Percentiles rank a stretch among this genome's conserved stretches.
phyloP scores from a whole-genome alignment of 1,284 basidiomycete species.

The Austroboletus niveus region DNA sequence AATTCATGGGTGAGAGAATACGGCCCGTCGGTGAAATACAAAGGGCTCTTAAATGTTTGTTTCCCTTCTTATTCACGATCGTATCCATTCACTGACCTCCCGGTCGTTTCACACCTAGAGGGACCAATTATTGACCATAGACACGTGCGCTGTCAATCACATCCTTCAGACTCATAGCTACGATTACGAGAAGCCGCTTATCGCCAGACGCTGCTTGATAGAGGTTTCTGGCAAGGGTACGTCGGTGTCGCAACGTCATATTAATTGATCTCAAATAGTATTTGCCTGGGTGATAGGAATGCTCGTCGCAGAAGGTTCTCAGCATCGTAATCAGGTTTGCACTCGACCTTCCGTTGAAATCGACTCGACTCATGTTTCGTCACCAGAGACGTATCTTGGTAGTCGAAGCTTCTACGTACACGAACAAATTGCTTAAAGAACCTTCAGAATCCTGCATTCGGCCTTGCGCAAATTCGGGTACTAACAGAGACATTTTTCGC shows the following conservation, averaged over 20 bases:
- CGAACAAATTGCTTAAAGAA: not conserved
- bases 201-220: slow-evolving; percentile 18
- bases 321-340: slow-evolving; percentile 27
- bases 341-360: not conserved
- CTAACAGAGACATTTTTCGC: slow-evolving; percentile 44
- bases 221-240: slow-evolving; percentile 32
- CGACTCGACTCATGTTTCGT: not conserved
- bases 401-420: not conserved
- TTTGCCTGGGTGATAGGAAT: slow-evolving; percentile 5
- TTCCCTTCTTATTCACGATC: not conserved
- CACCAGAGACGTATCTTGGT: slow-evolving; percentile 24
- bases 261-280: not conserved
- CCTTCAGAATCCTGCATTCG: not conserved
- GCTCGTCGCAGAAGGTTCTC: slow-evolving; percentile 16
- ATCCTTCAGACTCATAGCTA: slow-evolving; percentile 34
- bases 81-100: not conserved
- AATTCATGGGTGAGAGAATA: slow-evolving; percentile 49
- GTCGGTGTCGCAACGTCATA: not conserved
- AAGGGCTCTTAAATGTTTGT: slow-evolving; percentile 27
- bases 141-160: slow-evolving; percentile 37
- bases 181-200: slow-evolving; percentile 35
- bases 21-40: slow-evolving; percentile 48
- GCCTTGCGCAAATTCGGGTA: not conserved
- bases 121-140: slow-evolving; percentile 31
- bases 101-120: slow-evolving; percentile 7